Conservation (phyloP, 2,329 filamentous ascomycete genomes). For the Gyromitra esculenta region DNA sequence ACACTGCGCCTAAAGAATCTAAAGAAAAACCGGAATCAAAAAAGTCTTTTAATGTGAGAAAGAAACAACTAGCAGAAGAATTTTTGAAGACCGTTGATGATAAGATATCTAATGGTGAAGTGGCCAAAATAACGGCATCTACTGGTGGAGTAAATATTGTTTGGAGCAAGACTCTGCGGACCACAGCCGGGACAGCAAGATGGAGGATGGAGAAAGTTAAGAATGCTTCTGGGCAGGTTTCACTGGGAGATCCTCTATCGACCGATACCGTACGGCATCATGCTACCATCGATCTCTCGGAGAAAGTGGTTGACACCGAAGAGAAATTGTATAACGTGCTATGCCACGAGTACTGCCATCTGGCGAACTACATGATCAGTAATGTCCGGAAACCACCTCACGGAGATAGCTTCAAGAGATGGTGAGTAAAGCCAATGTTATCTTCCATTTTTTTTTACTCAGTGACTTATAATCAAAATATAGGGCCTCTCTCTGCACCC, state of each 20-base stretch:
- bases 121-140: slow-evolving; percentile 68
- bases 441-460: neutral
- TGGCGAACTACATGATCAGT: slow-evolving; percentile 90
- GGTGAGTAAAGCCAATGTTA: slow-evolving; percentile 56
- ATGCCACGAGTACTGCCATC: slow-evolving; percentile 96
- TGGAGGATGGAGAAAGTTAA: slow-evolving; percentile 36
- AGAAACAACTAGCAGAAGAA: slow-evolving; percentile 69
- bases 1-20: slow-evolving; percentile 58
- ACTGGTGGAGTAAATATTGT: slow-evolving; percentile 77
- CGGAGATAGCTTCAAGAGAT: slow-evolving; percentile 58
- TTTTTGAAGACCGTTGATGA: slow-evolving; percentile 77
- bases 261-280: slow-evolving; percentile 30
- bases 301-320: slow-evolving; percentile 49
- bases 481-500: slow-evolving; percentile 67
- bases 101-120: slow-evolving; percentile 69
- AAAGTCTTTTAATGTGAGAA: slow-evolving; percentile 71
- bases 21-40: slow-evolving; percentile 62
- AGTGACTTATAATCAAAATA: slow-evolving; percentile 36
- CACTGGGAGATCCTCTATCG: slow-evolving; percentile 8
- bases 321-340: slow-evolving; percentile 77
- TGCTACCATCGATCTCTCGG: slow-evolving; percentile 64
- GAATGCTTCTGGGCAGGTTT: slow-evolving; percentile 18
- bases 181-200: slow-evolving; percentile 71
- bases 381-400: slow-evolving; percentile 53
- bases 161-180: slow-evolving; percentile 82